Evolutionary conservation across 2,329 filamentous ascomycete species (phyloP).

Genomic region (Colletotrichum sojae): DNA sequence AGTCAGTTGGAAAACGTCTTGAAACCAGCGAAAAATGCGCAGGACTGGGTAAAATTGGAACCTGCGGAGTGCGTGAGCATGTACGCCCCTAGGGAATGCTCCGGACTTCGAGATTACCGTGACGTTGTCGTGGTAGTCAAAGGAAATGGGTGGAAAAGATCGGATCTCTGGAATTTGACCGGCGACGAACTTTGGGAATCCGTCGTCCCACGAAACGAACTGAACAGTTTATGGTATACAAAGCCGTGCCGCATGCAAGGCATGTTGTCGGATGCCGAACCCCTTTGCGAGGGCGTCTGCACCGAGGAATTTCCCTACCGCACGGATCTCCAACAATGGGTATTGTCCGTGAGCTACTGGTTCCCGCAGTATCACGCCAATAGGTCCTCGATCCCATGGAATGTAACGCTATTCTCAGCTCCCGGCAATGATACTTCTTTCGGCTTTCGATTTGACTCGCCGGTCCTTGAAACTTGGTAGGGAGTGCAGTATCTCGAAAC

Average conservation of each 20-base stretch:
- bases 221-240: slow-evolving; percentile 26
- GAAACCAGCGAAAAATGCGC: not conserved
- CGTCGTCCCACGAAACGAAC: slow-evolving; percentile 3
- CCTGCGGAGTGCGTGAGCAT: not conserved
- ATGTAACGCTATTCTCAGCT: not conserved
- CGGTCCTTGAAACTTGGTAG: not conserved
- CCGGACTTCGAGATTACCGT: slow-evolving; percentile 6
- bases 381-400: not conserved
- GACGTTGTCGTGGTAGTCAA: slow-evolving; percentile 29
- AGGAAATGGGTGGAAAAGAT: slow-evolving; percentile 13
- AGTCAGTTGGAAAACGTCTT: not conserved
- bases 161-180: slow-evolving; percentile 12
- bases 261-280: not conserved
- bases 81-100: not conserved
- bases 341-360: not conserved
- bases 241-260: slow-evolving; percentile 4
- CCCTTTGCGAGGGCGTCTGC: not conserved
- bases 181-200: slow-evolving; percentile 7
- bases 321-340: not conserved
- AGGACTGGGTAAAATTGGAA: not conserved
- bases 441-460: not conserved
- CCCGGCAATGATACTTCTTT: not conserved
- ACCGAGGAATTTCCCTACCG: not conserved
- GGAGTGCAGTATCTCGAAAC: not conserved
- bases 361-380: not conserved